A percentile compares a stretch with the other conserved stretches of the same genome.
Evolutionary conservation across 352 stramenopile species (phyloP).

Genomic region (Pythium aristosporum): DNA sequence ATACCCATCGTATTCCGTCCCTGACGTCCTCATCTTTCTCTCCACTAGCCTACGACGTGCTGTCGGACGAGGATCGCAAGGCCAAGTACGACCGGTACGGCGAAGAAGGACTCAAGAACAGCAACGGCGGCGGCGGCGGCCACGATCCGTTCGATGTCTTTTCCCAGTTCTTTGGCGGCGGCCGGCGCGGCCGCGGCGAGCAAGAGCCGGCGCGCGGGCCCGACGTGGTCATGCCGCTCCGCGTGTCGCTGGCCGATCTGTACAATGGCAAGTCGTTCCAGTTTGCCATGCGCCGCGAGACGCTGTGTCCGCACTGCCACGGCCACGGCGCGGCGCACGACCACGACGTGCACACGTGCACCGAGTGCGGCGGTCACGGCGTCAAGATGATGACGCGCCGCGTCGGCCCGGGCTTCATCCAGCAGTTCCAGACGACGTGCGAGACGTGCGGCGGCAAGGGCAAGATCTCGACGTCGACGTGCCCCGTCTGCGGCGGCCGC

Average conservation of each 20-base stretch:
- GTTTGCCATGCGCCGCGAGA: conserved; percentile 92
- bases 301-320: conserved; percentile 94
- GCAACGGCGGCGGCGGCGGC: conserved; percentile 41
- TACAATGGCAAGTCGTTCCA: conserved; percentile 96
- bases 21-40: no score
- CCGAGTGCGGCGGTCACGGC: conserved; percentile 93
- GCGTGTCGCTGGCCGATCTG: conserved; percentile 94
- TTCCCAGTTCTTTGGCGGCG: conserved; percentile 74
- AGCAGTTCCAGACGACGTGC: conserved; percentile 87
- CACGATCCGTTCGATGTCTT: conserved; percentile 83
- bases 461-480: conserved; percentile 90
- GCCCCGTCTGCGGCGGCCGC: conserved; percentile 80
- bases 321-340: conserved; percentile 88
- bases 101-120: conserved; percentile 77
- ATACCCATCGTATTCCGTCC: background rate
- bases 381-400: conserved; percentile 87
- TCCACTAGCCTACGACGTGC: conserved; percentile 82
- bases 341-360: conserved; percentile 86
- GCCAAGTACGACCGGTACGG: conserved; percentile 90
- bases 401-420: conserved; percentile 79
- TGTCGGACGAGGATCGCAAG: conserved; percentile 90
- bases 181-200: conserved; percentile 37
- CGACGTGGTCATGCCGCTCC: conserved; percentile 86
- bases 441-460: conserved; percentile 93
- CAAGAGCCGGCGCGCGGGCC: conserved; percentile 61